These are phyloP conservation scores for Epichloe sp. DNA, from an alignment of 2,329 filamentous ascomycete species.

Conservation along the genomic window DNA sequence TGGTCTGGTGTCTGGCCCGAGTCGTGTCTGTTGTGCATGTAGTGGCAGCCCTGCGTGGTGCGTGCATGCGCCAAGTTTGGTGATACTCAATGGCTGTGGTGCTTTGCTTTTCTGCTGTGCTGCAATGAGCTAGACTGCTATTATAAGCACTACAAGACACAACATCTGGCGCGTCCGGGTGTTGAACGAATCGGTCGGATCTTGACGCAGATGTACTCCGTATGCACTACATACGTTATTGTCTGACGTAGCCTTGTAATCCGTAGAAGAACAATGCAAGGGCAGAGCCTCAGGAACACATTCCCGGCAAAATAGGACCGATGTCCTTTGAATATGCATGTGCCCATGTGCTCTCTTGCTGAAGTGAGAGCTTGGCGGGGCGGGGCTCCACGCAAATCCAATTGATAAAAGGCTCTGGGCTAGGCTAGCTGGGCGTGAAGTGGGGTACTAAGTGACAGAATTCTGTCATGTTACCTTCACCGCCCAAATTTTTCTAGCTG, in stretches of 20 bases:
- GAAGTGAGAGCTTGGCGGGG: not conserved
- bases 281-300: no score
- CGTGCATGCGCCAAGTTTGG: not conserved
- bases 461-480: slow-evolving; percentile 9
- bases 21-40: no score
- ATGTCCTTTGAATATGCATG: not conserved
- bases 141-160: not conserved
- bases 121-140: not conserved
- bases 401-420: not conserved
- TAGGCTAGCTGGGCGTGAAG: not conserved
- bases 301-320: no score
- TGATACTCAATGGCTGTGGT: not conserved
- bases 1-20: no score
- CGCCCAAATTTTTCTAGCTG: slow-evolving; percentile 14
- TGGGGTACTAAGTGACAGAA: slow-evolving; percentile 10
- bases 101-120: not conserved
- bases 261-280: not conserved
- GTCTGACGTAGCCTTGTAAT: not conserved
- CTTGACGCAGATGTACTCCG: no score
- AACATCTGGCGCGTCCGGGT: not conserved
- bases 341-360: not conserved
- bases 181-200: not conserved
- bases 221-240: no score
- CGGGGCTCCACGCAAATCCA: not conserved
- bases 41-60: no score